Evolutionary conservation across 306 rosid species (phyloP).

Genomic region (Trifolium fragiferum): DNA sequence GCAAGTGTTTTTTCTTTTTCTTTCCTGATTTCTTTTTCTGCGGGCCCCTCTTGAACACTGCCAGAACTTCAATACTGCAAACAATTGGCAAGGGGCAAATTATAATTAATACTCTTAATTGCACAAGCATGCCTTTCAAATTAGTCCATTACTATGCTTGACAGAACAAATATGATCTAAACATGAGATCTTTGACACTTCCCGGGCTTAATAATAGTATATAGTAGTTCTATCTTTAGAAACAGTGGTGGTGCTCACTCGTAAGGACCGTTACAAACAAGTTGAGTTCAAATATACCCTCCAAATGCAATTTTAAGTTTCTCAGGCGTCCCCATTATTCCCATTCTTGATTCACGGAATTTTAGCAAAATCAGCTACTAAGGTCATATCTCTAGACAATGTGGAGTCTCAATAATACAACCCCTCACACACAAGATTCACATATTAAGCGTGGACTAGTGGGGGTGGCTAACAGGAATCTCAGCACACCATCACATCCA

Average conservation of each 20-base stretch:
- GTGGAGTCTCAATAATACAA: neutral
- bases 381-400: neutral
- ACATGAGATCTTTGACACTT: constrained; percentile 19
- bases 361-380: neutral
- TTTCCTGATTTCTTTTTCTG: constrained; percentile 69
- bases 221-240: neutral
- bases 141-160: constrained; percentile 8
- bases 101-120: constrained; percentile 16
- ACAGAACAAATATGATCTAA: constrained; percentile 1
- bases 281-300: constrained; percentile 2
- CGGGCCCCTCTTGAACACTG: constrained; percentile 74
- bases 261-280: constrained; percentile 1
- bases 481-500: neutral
- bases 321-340: constrained; percentile 7
- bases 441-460: neutral
- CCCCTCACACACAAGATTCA: neutral
- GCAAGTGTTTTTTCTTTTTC: constrained; percentile 70
- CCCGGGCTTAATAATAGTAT: constrained; percentile 16
- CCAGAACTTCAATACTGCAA: constrained; percentile 86
- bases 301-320: constrained; percentile 22
- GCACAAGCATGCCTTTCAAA: constrained; percentile 22
- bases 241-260: neutral
- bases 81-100: constrained; percentile 38
- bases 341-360: too few relatives aligned
- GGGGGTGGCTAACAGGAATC: neutral